Percentiles rank a stretch among this genome's conserved stretches.
phyloP scores from a whole-genome alignment of 1,284 basidiomycete genomes.

The Cutaneotrichosporon cutaneum region DNA sequence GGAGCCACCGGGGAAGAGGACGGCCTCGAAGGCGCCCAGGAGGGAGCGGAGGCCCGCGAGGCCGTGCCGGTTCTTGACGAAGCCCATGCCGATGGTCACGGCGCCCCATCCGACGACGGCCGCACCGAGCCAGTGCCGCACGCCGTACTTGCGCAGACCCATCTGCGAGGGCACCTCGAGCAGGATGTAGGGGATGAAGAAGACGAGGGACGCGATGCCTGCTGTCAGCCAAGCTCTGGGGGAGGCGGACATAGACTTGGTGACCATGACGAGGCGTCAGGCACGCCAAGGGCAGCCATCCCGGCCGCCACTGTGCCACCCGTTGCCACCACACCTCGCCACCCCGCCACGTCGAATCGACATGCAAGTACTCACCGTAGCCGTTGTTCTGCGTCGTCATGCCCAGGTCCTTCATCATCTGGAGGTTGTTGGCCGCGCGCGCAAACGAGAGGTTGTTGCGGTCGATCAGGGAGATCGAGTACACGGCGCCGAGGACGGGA shows the following conservation, averaged over 20 bases:
- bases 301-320: no score
- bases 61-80: slow-evolving; percentile 37
- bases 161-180: slow-evolving; percentile 39
- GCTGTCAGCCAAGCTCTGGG: no score
- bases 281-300: no score
- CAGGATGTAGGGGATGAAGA: slow-evolving; percentile 50
- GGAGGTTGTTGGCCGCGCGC: slow-evolving; percentile 23
- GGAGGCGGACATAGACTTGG: no score
- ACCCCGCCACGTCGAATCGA: no score
- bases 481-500: slow-evolving; percentile 19
- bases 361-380: no score
- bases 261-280: no score
- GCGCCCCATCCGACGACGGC: slow-evolving; percentile 45
- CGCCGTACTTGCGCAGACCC: slow-evolving; percentile 28
- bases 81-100: slow-evolving; percentile 50
- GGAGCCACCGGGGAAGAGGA: slow-evolving; percentile 49
- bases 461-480: slow-evolving; percentile 30
- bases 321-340: no score
- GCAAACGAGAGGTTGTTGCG: slow-evolving; percentile 45
- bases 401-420: slow-evolving; percentile 39
- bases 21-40: slow-evolving; percentile 49
- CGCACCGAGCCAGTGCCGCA: slow-evolving; percentile 13
- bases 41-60: slow-evolving; percentile 52
- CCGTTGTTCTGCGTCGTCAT: no score
- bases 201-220: slow-evolving; percentile 42